Percentiles rank a stretch among this genome's conserved stretches.
These are phyloP conservation scores for Teunomyces tritomae DNA, from an alignment of 805 yeast species.

Conservation along the genomic window DNA sequence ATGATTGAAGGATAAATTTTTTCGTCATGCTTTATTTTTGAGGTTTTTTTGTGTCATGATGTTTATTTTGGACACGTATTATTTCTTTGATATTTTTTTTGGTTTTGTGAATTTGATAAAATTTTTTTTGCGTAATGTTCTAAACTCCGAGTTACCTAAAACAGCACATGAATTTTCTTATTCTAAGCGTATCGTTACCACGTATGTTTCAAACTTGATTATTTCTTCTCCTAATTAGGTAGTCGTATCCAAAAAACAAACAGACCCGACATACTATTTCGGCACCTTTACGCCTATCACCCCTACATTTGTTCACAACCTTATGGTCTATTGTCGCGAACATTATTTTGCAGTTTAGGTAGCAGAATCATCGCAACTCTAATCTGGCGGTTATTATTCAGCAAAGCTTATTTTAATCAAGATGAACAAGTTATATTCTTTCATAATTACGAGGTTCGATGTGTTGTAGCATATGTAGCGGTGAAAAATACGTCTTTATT, in stretches of 20 bases:
- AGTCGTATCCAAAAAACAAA: no score
- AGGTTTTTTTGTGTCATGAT: neutral
- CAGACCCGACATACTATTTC: neutral
- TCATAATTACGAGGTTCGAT: conserved; percentile 1
- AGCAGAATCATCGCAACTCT: neutral
- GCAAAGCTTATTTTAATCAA: conserved; percentile 2
- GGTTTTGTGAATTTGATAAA: neutral
- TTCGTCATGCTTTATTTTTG: neutral
- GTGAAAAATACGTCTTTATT: neutral
- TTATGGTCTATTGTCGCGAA: neutral
- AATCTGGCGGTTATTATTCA: neutral
- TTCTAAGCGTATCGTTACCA: no score
- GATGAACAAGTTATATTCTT: neutral
- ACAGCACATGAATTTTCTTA: no score
- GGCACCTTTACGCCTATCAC: neutral
- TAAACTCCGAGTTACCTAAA: no score
- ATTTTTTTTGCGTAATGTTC: neutral
- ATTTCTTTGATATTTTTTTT: neutral
- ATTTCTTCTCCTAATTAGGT: no score
- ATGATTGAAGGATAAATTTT: no score
- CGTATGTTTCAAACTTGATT: no score
- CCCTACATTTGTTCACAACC: neutral
- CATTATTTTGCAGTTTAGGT: conserved; percentile 1
- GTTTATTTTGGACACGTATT: neutral
- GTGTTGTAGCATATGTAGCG: neutral